Conservation (phyloP, 2,329 filamentous ascomycete genomes). For the Paecilomyces dactylethromorphus region DNA sequence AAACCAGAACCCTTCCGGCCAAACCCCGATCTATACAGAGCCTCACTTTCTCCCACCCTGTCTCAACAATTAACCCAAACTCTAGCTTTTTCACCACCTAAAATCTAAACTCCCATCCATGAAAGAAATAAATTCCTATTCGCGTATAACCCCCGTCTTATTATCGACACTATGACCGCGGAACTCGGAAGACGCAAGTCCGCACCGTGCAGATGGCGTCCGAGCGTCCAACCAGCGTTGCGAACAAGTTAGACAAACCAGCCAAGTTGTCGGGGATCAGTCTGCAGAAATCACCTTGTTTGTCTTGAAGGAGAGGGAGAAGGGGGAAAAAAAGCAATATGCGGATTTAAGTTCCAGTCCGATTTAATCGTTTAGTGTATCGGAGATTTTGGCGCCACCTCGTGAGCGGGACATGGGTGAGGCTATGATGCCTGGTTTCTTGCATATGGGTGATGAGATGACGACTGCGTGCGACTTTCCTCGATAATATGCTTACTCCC, state of each 20-base stretch:
- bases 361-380: not conserved
- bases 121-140: not conserved
- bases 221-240: not conserved
- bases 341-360: not conserved
- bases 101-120: too few relatives aligned
- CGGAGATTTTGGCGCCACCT: not conserved
- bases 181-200: not conserved
- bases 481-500: not conserved
- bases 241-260: not conserved
- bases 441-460: not conserved
- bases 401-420: not conserved
- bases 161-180: not conserved
- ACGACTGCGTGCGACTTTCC: not conserved
- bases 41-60: too few relatives aligned
- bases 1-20: too few relatives aligned
- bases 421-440: not conserved
- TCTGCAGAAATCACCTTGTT: not conserved
- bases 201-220: not conserved
- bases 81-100: not conserved
- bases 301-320: not conserved
- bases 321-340: not conserved
- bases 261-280: not conserved
- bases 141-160: not conserved
- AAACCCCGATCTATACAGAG: too few relatives aligned
- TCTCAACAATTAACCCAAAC: not conserved